phyloP scores from a whole-genome alignment of 1,284 basidiomycete genomes.

The Puccinia novopanici region DNA sequence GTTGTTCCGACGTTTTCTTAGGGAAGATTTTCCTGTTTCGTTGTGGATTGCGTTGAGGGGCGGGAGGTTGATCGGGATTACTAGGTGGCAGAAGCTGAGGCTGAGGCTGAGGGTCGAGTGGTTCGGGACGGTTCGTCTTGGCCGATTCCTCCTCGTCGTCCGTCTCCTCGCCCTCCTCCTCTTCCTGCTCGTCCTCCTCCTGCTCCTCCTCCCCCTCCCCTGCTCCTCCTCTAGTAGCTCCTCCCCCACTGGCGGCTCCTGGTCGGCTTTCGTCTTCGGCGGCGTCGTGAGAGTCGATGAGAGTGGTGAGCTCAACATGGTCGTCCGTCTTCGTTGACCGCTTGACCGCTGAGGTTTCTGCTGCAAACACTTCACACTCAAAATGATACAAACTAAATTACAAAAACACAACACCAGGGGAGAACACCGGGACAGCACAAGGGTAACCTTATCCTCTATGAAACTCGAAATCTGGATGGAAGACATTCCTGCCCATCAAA shows the following conservation, averaged over 20 bases:
- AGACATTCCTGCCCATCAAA: too few species aligned
- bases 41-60: background rate
- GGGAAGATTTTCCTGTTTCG: background rate
- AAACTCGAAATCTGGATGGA: too few species aligned
- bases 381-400: too few species aligned
- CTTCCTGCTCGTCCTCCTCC: too few species aligned
- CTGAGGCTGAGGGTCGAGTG: conserved; percentile 49
- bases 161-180: conserved; percentile 51
- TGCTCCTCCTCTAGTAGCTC: conserved; percentile 50
- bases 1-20: conserved; percentile 62
- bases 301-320: conserved; percentile 20
- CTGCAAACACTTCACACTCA: too few species aligned
- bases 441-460: too few species aligned
- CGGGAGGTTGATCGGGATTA: background rate
- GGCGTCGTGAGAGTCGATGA: conserved; percentile 16
- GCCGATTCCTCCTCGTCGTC: conserved; percentile 67
- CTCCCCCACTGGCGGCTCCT: conserved; percentile 57
- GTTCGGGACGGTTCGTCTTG: conserved; percentile 69
- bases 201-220: conserved; percentile 67
- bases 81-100: too few species aligned
- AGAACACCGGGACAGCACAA: too few species aligned
- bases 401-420: too few species aligned
- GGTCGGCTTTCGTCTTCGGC: background rate
- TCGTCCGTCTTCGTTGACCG: too few species aligned
- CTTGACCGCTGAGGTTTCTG: too few species aligned